Evolutionary conservation across 805 yeast species (phyloP).

Genomic region (Metschnikowia shivogae): DNA sequence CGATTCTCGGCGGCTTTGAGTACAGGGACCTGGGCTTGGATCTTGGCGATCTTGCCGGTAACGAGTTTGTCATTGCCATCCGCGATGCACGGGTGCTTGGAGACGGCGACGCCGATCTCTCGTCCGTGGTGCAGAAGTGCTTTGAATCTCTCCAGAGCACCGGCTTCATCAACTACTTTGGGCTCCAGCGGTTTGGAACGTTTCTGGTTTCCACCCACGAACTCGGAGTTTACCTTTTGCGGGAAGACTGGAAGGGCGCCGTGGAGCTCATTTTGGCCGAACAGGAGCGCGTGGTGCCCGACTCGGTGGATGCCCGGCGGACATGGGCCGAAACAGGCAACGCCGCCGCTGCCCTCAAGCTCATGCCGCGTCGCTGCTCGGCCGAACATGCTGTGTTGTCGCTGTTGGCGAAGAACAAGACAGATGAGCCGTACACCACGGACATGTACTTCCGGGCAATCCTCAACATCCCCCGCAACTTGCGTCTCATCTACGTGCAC

Average conservation of each 20-base stretch:
- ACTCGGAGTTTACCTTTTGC: conserved; percentile 69
- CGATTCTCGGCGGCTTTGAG: conserved; percentile 72
- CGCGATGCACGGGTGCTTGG: conserved; percentile 55
- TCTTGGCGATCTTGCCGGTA: conserved; percentile 84
- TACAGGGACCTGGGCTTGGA: conserved; percentile 60
- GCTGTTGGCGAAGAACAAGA: conserved; percentile 50
- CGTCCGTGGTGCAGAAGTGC: conserved; percentile 46
- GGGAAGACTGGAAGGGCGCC: conserved; percentile 75
- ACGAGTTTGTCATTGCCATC: conserved; percentile 81
- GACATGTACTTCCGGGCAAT: conserved; percentile 73
- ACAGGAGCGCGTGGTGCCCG: conserved; percentile 80
- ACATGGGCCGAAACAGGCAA: conserved; percentile 75
- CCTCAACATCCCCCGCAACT: conserved; percentile 85
- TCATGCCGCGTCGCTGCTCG: conserved; percentile 83
- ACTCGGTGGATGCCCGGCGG: conserved; percentile 75
- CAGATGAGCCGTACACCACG: conserved; percentile 40
- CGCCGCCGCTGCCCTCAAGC: conserved; percentile 57
- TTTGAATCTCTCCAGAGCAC: conserved; percentile 53
- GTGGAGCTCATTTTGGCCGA: conserved; percentile 77
- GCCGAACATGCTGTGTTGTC: conserved; percentile 78
- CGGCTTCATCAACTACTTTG: conserved; percentile 92
- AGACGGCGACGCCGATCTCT: conserved; percentile 27
- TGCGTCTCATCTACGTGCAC: conserved; percentile 93
- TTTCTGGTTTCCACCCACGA: conserved; percentile 88
- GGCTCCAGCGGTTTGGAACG: conserved; percentile 98